phyloP scores from a whole-genome alignment of 176 grass and related monocot species.

The Saccharum spontaneum region DNA sequence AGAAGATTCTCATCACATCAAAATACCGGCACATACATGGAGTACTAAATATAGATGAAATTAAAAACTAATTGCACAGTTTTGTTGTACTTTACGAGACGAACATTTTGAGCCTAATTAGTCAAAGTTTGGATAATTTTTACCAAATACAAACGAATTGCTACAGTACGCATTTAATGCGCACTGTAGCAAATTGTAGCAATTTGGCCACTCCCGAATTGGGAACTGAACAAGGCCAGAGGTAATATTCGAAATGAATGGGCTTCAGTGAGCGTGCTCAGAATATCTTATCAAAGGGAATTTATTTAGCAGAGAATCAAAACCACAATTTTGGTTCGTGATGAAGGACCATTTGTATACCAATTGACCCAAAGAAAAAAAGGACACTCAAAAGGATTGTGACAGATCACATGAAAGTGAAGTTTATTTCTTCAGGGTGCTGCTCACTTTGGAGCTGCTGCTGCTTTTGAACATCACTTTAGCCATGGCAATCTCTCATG shows the following conservation, averaged over 20 bases:
- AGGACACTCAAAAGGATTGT: slow-evolving; percentile 37
- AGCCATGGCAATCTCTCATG: slow-evolving; percentile 50
- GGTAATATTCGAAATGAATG: slow-evolving; percentile 25
- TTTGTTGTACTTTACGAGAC: too few relatives aligned
- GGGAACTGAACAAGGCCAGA: too few relatives aligned
- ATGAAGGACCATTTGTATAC: background rate
- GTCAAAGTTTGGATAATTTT: too few relatives aligned
- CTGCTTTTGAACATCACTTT: slow-evolving; percentile 55
- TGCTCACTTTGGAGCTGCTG: slow-evolving; percentile 57
- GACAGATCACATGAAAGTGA: slow-evolving; percentile 50
- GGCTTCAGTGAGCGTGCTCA: background rate
- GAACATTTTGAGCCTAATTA: too few relatives aligned
- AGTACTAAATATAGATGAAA: too few relatives aligned
- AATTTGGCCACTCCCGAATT: too few relatives aligned
- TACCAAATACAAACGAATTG: too few relatives aligned
- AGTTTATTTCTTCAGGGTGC: slow-evolving; percentile 52
- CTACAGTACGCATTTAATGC: too few relatives aligned
- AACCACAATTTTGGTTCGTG: background rate
- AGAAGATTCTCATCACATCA: too few relatives aligned
- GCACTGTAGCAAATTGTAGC: too few relatives aligned
- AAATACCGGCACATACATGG: too few relatives aligned
- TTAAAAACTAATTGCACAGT: too few relatives aligned
- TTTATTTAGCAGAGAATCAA: background rate
- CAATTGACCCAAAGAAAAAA: background rate
- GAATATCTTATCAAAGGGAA: background rate